Conservation (phyloP, 306 rosid genomes). For the Citrullus colocynthis region DNA sequence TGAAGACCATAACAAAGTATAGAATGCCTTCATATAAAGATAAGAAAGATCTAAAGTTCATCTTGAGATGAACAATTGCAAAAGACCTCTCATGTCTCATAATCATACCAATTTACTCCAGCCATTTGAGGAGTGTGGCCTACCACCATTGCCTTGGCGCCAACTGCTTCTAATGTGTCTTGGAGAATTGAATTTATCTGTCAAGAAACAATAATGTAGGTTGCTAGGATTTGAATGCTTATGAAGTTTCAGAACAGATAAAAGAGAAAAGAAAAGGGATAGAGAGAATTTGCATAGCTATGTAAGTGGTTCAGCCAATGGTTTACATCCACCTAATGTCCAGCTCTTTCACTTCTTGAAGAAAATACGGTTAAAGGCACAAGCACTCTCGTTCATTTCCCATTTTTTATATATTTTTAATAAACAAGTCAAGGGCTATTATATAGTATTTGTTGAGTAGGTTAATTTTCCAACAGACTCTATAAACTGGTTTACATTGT, state of each 20-base stretch:
- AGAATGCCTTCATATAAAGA: not conserved
- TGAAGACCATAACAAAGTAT: not conserved
- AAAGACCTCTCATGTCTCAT: not conserved
- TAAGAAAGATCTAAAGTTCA: not conserved
- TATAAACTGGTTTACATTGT: not conserved
- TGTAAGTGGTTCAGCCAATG: not conserved
- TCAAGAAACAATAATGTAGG: not conserved
- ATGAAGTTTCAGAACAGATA: not conserved
- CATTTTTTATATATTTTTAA: not conserved
- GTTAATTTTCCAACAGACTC: not conserved
- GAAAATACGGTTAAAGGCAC: not conserved
- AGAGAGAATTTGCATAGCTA: not conserved
- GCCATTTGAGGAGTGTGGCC: constrained; percentile 94
- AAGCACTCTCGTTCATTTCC: not conserved
- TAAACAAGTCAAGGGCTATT: not conserved
- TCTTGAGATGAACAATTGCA: not conserved
- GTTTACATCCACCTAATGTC: not conserved
- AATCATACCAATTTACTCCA: constrained; percentile 77
- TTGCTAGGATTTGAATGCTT: not conserved
- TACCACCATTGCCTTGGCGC: constrained; percentile 89
- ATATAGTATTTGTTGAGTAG: not conserved
- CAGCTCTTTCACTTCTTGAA: not conserved
- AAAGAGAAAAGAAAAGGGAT: not conserved
- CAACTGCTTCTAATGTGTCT: constrained; percentile 74
- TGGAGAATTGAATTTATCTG: constrained; percentile 63